Percentiles rank a stretch among this genome's conserved stretches.
Conservation (phyloP, 768 basidiomycete species). For the Russula sp. region DNA sequence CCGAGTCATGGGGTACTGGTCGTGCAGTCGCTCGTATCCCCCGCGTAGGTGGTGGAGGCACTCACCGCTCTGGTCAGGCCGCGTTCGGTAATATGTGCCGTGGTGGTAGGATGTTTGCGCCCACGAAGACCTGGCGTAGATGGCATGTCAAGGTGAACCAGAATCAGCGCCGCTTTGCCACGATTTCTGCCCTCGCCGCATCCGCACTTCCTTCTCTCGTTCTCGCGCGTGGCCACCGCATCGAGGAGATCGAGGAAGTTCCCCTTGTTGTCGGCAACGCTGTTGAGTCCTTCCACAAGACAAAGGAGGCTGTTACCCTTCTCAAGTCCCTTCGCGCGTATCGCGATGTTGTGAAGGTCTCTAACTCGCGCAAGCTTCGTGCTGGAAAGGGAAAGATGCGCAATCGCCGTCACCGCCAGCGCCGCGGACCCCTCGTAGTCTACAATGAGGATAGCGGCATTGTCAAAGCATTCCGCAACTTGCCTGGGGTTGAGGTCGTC, state of each 20-base stretch:
- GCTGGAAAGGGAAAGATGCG: conserved; percentile 97
- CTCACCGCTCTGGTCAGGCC: conserved; percentile 97
- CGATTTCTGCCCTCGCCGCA: conserved; percentile 95
- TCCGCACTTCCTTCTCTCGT: conserved; percentile 97
- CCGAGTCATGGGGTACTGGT: conserved; percentile 99
- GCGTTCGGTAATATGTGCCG: conserved; percentile 99
- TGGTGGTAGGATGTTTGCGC: conserved; percentile 99
- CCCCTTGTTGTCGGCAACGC: conserved; percentile 81
- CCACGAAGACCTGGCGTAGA: conserved; percentile 98
- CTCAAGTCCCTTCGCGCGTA: conserved; percentile 88
- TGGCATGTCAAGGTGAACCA: conserved; percentile 99
- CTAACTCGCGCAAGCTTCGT: conserved; percentile 93
- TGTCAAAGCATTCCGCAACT: conserved; percentile 96
- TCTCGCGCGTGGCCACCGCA: conserved; percentile 97
- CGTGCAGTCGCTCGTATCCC: conserved; percentile 99
- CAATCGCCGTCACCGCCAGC: conserved; percentile 93
- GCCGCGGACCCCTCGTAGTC: conserved; percentile 94
- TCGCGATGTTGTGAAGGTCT: conserved; percentile 91
- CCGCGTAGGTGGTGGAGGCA: conserved; percentile 98
- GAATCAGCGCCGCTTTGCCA: conserved; percentile 97
- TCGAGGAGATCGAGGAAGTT: conserved; percentile 94
- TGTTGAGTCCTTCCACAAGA: conserved; percentile 88
- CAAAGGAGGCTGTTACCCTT: conserved; percentile 92
- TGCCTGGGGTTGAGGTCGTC: conserved; percentile 96
- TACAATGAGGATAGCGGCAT: conserved; percentile 98